Evolutionary conservation across 768 basidiomycete genomes (phyloP), one percentile per base, ranked within the genome.

Genomic region (Paxillus ammoniavirescens): DNA sequence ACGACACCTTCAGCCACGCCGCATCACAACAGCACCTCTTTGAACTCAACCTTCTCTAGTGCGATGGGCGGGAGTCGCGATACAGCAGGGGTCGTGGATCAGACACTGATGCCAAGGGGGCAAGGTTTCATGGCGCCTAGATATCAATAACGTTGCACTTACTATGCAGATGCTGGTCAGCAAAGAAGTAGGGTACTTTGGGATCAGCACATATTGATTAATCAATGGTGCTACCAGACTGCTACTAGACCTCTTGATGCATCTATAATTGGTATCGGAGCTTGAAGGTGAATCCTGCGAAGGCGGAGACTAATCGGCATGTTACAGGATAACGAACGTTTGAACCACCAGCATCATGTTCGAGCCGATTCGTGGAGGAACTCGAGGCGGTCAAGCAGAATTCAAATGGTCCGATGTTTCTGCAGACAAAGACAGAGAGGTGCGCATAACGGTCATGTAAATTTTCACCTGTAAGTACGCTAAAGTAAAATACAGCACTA

Each of bases 351-450:
- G 17, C 44, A 8, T 40, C 21, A 89, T 92, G 90, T 92, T 89
- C 60, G 89, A 92, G 67, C 91, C 91, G 9, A 82, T 90, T 37
- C 82, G 91, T 49, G 91, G 89, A 42, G 91, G 91, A n/a, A 93
- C 91, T 18, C 83, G 91, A 53, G 91, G 91, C n/a, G 91, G 91
- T 2, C 89, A 91, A 61, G 91, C 86, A 45, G 89, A 93, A 62
- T 93, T 93, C 78, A 92, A 92, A 70, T 93, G 91, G 91, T 66
- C 87, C 10, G 92, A 94, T 61, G 91, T 91, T 8, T 87, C 91
- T 40, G 89, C 88, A 53, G 93, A 95, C 73, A 95, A 95, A 72
- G 93, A 95, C 73, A 81, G 89, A 72, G 93, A 95, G 76, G 93
- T 93, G 49, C 47, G 73, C 60, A 42, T 33, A 23, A 26, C 6